Evolutionary conservation across 2,329 filamentous ascomycete species (phyloP).

Genomic region (Fusarium kyushuense): DNA sequence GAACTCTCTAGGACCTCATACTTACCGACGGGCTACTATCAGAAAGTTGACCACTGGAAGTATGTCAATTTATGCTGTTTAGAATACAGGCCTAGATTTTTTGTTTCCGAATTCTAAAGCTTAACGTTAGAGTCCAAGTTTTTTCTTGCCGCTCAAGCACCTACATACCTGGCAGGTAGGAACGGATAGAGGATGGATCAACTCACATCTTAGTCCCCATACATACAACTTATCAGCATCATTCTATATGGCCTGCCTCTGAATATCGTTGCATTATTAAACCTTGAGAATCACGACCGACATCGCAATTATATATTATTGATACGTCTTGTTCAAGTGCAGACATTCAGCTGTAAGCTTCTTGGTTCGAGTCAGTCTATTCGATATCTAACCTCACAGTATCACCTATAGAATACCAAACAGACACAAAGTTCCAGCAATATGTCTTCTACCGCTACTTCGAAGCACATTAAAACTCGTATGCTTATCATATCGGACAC

Average conservation of each 20-base stretch:
- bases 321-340: not conserved
- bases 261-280: not conserved
- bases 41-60: not conserved
- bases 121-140: not conserved
- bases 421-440: not conserved
- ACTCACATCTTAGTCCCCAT: conserved; percentile 2
- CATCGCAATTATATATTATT: too few relatives aligned
- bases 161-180: not conserved
- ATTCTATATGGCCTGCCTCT: not conserved
- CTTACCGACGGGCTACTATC: not conserved
- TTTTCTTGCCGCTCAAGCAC: not conserved
- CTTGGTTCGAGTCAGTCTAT: not conserved
- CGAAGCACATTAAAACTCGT: conserved; percentile 51
- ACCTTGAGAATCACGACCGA: not conserved
- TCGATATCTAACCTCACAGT: not conserved
- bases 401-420: not conserved
- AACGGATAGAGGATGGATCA: too few relatives aligned
- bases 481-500: conserved; percentile 57
- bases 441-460: conserved; percentile 20
- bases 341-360: not conserved
- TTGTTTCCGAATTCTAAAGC: not conserved
- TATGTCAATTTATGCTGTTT: not conserved
- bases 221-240: not conserved
- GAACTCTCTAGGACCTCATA: conserved; percentile 1
- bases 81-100: not conserved